Base-by-base conservation (phyloP, 2,329 filamentous ascomycete species). In the Hymenoscyphus fructigenus region DNA sequence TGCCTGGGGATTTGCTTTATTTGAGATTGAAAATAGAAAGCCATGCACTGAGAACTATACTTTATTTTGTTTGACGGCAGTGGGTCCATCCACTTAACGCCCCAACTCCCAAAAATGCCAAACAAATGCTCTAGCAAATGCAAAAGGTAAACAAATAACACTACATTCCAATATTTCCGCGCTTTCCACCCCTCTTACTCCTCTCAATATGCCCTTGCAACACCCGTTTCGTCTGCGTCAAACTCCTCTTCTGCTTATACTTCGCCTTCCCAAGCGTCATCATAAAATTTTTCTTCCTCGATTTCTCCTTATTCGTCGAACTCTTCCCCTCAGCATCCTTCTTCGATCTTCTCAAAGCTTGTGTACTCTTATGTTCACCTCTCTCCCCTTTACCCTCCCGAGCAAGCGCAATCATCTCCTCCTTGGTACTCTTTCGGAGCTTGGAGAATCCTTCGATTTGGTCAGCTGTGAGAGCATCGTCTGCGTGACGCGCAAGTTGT, bases 201-300 rank as follows among this genome's bases (percentile, higher is more conserved):
- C 93, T 85, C 64, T 93, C 88, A 32, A 94, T 84, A 78, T 98
- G 94, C 2, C 88, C 91, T 76, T 86, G 89, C 70, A 98, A 79
- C 41, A 93, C 87, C 80, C 90, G 92, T 75, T 86, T 87, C 69
- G 92, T 93, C 79, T 97, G 90, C 14, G 91, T 87, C 78, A 99
- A 81, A 85, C 92, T 97, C 75, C 93, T 86, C 88, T 97, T 97
- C 75, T 95, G 90, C 84, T 98, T 99, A 71, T 85, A 86, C 84
- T 95, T 96, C 12, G 95, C 95, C 83, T 99, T 98, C 65, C 94
- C 92, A 66, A 99, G 80, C 47, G 94, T 98, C 95, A 99, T 99
- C 73, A 99, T 77, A 80, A 99, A 96, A 79, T 99, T 99, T 91
- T 99, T 99, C 85, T 92, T 92, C 71, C 94, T 84, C 53, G 91